A percentile compares a stretch with the other conserved stretches of the same genome.
phyloP scores from a whole-genome alignment of 2,329 filamentous ascomycete genomes.

The Beauveria rudraprayagi region DNA sequence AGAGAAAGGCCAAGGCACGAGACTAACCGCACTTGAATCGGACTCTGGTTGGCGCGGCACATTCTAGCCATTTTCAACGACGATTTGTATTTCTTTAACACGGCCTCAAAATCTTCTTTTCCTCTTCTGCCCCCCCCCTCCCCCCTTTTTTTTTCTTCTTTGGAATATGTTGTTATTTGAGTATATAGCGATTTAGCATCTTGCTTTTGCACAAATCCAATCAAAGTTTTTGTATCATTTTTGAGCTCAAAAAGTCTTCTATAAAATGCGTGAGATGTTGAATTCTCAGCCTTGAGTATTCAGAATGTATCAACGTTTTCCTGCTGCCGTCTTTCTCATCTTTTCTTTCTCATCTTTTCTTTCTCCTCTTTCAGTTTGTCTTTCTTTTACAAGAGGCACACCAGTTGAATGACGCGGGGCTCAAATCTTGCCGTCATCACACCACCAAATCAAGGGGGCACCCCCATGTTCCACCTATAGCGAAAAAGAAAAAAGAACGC shows the following conservation, averaged over 20 bases:
- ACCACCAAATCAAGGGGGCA: not conserved
- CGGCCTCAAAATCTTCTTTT: not conserved
- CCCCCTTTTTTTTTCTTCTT: not conserved
- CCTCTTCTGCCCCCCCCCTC: no score
- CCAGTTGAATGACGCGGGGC: constrained; percentile 13
- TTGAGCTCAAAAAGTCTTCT: not conserved
- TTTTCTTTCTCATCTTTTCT: not conserved
- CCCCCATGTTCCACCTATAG: not conserved
- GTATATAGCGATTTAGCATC: not conserved
- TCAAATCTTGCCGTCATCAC: not conserved
- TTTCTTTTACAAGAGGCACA: not conserved
- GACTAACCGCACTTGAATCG: not conserved
- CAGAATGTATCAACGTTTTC: not conserved
- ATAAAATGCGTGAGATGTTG: constrained; percentile 1
- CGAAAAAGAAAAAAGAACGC: no score
- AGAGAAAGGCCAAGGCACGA: constrained; percentile 17
- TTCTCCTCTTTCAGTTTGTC: not conserved
- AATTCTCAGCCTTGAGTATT: not conserved
- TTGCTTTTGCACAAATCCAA: not conserved
- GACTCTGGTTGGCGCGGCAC: not conserved
- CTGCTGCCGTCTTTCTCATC: not conserved
- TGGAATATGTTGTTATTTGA: not conserved
- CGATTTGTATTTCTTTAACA: not conserved
- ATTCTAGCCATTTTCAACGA: not conserved
- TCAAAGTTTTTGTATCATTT: not conserved